Evolutionary conservation across 1,139 yeast species (phyloP).

Genomic region (Suhomyces coccinellae): DNA sequence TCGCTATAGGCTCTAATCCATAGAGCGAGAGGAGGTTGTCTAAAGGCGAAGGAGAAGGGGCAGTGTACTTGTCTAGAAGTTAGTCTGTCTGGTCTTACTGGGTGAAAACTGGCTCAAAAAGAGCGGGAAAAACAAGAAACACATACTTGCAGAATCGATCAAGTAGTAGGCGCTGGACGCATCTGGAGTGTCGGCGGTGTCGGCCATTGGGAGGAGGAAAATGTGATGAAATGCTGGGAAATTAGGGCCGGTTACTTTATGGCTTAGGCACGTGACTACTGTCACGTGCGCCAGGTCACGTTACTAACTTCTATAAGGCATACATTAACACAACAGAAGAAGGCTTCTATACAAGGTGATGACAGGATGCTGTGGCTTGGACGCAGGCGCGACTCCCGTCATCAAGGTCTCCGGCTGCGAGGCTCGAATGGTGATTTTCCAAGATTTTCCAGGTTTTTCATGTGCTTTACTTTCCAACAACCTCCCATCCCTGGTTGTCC

Average conservation of each 20-base stretch:
- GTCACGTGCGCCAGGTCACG: not conserved
- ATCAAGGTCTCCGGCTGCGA: not conserved
- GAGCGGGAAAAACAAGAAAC: not conserved
- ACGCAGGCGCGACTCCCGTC: conserved; percentile 3
- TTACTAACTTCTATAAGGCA: conserved; percentile 4
- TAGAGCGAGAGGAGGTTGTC: conserved; percentile 70
- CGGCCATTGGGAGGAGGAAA: conserved; percentile 8
- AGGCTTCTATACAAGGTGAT: conserved; percentile 12
- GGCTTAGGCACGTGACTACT: not conserved
- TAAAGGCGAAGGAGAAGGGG: conserved; percentile 66
- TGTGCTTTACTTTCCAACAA: conserved; percentile 48
- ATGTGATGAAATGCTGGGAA: not conserved
- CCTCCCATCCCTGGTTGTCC: conserved; percentile 61
- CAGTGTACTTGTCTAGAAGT: conserved; percentile 34
- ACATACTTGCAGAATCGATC: conserved; percentile 27
- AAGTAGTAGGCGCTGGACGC: conserved; percentile 24
- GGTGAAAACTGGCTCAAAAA: not conserved
- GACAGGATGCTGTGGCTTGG: not conserved
- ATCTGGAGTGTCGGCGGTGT: conserved; percentile 13
- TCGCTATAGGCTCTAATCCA: conserved; percentile 65
- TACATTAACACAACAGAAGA: conserved; percentile 14
- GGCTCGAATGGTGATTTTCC: too few species aligned
- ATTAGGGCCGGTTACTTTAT: not conserved
- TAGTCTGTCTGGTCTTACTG: conserved; percentile 13
- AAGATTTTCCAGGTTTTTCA: not conserved